Percentiles rank a stretch among this genome's conserved stretches.
Conservation (phyloP, 1,139 yeast species). For the Schwanniomyces etchellsii region DNA sequence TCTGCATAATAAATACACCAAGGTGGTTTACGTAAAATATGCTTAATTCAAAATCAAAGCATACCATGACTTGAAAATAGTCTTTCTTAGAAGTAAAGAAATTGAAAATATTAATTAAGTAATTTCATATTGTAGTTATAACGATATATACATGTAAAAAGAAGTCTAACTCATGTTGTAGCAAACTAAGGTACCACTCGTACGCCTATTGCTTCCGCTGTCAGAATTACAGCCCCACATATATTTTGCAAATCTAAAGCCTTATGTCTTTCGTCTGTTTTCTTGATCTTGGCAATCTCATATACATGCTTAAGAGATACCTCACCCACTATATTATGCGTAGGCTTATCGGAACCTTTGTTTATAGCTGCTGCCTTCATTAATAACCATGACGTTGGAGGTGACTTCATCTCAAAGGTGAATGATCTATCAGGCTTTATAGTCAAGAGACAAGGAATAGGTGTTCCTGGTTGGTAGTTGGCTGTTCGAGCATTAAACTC, state of each 20-base stretch:
- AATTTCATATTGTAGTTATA: not conserved
- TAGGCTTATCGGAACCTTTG: constrained; percentile 68
- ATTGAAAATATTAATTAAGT: not conserved
- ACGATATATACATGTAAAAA: not conserved
- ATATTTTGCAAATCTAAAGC: constrained; percentile 67
- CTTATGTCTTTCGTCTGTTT: constrained; percentile 77
- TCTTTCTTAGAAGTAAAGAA: not conserved
- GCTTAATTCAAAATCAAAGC: too few species aligned
- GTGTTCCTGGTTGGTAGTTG: constrained; percentile 74
- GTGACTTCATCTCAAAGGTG: constrained; percentile 80
- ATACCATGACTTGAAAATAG: too few species aligned
- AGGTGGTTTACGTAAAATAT: too few species aligned
- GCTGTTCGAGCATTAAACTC: constrained; percentile 98
- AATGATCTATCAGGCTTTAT: constrained; percentile 93
- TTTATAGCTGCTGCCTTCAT: constrained; percentile 78
- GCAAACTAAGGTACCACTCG: constrained; percentile 64
- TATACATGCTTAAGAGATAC: constrained; percentile 84
- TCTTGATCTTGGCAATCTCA: constrained; percentile 91
- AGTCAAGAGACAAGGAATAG: constrained; percentile 79
- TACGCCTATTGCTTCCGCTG: constrained; percentile 85
- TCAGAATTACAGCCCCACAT: constrained; percentile 77
- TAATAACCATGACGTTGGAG: constrained; percentile 86
- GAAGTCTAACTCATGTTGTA: not conserved
- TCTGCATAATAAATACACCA: too few species aligned
- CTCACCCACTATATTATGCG: constrained; percentile 53